Evolutionary conservation across 208 protist species (phyloP).

Genomic region (Leishmania braziliensis): DNA sequence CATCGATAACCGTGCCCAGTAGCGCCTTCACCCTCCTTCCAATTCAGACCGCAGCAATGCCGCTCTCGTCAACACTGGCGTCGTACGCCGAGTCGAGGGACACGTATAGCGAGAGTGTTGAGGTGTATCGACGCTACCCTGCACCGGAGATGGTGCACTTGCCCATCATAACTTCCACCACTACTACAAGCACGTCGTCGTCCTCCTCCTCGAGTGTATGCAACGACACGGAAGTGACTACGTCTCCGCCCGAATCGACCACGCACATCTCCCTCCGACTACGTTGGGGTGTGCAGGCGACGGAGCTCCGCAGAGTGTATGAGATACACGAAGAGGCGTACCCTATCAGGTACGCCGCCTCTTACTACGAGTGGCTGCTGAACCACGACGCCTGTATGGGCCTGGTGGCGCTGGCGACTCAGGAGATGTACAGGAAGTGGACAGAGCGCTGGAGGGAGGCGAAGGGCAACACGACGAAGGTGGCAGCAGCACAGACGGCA

Average conservation of each 20-base stretch:
- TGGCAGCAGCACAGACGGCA: background rate
- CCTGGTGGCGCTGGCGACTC: slow-evolving; percentile 50
- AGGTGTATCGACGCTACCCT: slow-evolving; percentile 23
- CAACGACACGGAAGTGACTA: background rate
- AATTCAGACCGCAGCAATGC: background rate
- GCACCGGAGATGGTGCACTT: slow-evolving; percentile 20
- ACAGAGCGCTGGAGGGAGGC: background rate
- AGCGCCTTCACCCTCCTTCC: background rate
- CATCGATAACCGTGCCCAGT: background rate
- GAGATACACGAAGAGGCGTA: slow-evolving; percentile 64
- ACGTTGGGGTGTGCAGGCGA: slow-evolving; percentile 61
- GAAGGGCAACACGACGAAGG: background rate
- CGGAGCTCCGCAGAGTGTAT: slow-evolving; percentile 46
- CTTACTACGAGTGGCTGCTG: slow-evolving; percentile 65
- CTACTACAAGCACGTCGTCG: background rate
- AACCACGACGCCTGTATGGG: slow-evolving; percentile 38
- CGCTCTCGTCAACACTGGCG: background rate
- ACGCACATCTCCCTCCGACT: slow-evolving; percentile 33
- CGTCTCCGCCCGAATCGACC: background rate
- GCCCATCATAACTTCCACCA: background rate
- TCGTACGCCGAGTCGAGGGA: too few species aligned
- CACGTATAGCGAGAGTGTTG: background rate
- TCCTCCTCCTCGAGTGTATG: background rate
- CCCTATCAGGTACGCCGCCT: slow-evolving; percentile 49
- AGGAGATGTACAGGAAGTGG: slow-evolving; percentile 13